phyloP scores from a whole-genome alignment of 495 filamentous ascomycete genomes.

The Hypoxylon lienhwacheense region DNA sequence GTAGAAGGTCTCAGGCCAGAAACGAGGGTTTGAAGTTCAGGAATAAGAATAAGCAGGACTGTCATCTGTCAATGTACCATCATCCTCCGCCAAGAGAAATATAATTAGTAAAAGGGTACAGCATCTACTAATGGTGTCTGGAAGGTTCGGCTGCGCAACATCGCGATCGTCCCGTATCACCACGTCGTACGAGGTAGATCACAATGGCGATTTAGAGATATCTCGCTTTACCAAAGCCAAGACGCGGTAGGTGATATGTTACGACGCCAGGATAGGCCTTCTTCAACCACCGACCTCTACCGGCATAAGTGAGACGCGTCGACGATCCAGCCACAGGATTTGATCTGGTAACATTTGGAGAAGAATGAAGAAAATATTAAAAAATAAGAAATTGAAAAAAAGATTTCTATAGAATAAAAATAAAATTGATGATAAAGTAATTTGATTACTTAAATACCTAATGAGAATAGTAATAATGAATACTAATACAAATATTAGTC shows the following conservation, averaged over 20 bases:
- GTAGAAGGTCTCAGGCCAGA: slow-evolving; percentile 12
- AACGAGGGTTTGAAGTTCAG: slow-evolving; percentile 1
- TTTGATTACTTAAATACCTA: no score
- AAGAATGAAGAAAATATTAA: background rate
- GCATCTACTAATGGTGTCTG: slow-evolving; percentile 3
- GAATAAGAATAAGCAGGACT: slow-evolving; percentile 11
- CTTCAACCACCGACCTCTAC: slow-evolving; percentile 6
- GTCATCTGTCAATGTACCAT: slow-evolving; percentile 23
- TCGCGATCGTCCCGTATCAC: slow-evolving; percentile 5
- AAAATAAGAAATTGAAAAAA: background rate
- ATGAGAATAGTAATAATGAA: no score
- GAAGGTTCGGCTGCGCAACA: slow-evolving; percentile 20
- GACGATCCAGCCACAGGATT: background rate
- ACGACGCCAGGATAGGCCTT: slow-evolving; percentile 10
- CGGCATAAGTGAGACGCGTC: slow-evolving; percentile 14
- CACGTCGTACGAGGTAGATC: slow-evolving; percentile 1
- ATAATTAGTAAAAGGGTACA: slow-evolving; percentile 23
- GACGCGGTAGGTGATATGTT: slow-evolving; percentile 8
- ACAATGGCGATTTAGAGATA: slow-evolving; percentile 11
- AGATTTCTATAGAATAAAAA: background rate
- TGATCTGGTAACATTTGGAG: background rate
- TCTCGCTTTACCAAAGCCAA: slow-evolving; percentile 12
- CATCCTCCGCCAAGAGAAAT: slow-evolving; percentile 19
- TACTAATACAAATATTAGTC: no score
- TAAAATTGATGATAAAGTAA: slow-evolving; percentile 1